Base-by-base conservation (phyloP, 2,329 filamentous ascomycete genomes). In the Colletotrichum sp. region DNA sequence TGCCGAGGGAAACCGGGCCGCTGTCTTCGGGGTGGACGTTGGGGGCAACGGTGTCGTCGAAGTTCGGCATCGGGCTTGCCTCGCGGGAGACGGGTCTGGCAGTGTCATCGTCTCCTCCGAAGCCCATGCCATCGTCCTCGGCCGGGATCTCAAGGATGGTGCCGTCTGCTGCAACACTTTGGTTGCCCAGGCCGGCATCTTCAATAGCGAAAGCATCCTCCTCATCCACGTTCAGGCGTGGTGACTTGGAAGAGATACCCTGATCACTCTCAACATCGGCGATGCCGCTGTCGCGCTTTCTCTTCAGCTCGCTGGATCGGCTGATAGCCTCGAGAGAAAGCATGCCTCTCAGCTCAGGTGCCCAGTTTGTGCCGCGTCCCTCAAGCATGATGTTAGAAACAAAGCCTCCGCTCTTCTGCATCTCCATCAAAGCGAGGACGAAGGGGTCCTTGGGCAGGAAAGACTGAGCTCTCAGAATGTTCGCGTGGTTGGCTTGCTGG, bases 371-470 rank as follows among this genome's bases (percentile, higher is more conserved):
- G 79, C 93, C 93, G 78, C 94, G 92, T 48, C 93, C 94, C 77
- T 96, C 95, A 68, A 94, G 93, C 86, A 98, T 93, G 78, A 98
- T 93, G 80, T 92, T 96, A 6, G 94, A 94, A 21, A 98, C 95
- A 80, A 99, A 99, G 52, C 93, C 95, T 70, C 97, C 96, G 70
- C 91, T 95, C 86, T 94, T 96, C 84, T 98, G 97, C 90, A 98
- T 94, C 80, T 96, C 95, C 88, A 98, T 94, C 26, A 99, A 88
- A 38, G 95, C 95, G 34, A 99, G 90, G 16, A 99, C 89, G 70
- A 96, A 92, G 3, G 96, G 95, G 79, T 99, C 96, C 52, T 95
- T 93, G 3, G 96, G 95, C 60, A 99, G 88, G 85, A 98, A 98
- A 1, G 93, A 92, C 8, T 94, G 92, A 3, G 94, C 91, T 84